Conservation (phyloP, 352 stramenopile species). For the Globisporangium echinulatum region DNA sequence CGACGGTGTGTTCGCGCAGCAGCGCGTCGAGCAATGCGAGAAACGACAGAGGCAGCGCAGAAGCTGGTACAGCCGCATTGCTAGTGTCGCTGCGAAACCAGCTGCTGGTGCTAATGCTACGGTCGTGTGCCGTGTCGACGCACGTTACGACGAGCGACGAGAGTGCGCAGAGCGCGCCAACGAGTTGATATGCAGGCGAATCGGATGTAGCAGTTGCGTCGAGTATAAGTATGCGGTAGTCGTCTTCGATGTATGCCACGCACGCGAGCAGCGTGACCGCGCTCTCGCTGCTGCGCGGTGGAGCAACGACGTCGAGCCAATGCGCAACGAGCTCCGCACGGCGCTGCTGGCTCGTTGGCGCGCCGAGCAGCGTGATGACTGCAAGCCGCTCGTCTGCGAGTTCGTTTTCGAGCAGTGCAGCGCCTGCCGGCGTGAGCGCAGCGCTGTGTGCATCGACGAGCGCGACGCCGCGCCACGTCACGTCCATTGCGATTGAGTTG, state of each 20-base stretch:
- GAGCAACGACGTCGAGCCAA: slow-evolving; percentile 15
- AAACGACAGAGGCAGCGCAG: slow-evolving; percentile 26
- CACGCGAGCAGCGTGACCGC: slow-evolving; percentile 34
- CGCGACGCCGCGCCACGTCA: slow-evolving; percentile 32
- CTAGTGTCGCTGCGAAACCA: not conserved
- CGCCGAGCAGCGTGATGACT: slow-evolving; percentile 37
- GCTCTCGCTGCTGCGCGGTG: slow-evolving; percentile 8
- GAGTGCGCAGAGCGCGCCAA: slow-evolving; percentile 41
- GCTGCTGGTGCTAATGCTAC: not conserved
- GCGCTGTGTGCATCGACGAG: slow-evolving; percentile 29
- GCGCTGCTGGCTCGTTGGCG: slow-evolving; percentile 20
- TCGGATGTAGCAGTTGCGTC: slow-evolving; percentile 18
- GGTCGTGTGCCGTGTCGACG: slow-evolving; percentile 13
- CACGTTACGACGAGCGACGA: slow-evolving; percentile 61
- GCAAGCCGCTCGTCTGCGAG: slow-evolving; percentile 46
- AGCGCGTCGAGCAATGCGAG: slow-evolving; percentile 40
- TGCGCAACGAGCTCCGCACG: slow-evolving; percentile 25
- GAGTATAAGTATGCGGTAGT: slow-evolving; percentile 50
- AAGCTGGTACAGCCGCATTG: not conserved
- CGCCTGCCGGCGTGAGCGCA: slow-evolving; percentile 24
- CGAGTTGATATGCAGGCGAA: slow-evolving; percentile 11
- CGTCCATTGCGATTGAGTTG: slow-evolving; percentile 25
- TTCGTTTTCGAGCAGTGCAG: slow-evolving; percentile 32
- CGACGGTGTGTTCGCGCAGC: slow-evolving; percentile 27
- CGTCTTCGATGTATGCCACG: slow-evolving; percentile 35